Evolutionary conservation across 257 asterid species (phyloP).

Genomic region (Plectranthus barbatus): DNA sequence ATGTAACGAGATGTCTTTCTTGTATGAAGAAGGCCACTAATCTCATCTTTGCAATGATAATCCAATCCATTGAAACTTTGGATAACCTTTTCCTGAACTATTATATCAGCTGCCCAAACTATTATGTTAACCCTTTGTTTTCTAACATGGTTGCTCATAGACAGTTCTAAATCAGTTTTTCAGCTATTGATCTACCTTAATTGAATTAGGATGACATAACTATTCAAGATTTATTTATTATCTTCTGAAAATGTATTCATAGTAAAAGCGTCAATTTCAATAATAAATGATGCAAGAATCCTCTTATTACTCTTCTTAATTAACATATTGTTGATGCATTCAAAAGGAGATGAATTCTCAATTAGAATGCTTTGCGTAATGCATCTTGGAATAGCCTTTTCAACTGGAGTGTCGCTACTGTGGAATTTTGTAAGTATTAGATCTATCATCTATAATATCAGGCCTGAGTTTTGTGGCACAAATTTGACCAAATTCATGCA

Average conservation of each 20-base stretch:
- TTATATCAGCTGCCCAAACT: background rate
- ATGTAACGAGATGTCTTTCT: background rate
- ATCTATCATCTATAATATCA: background rate
- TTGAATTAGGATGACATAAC: background rate
- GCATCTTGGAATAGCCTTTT: background rate
- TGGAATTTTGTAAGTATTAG: background rate
- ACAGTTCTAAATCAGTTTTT: background rate
- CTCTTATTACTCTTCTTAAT: background rate
- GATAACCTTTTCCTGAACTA: background rate
- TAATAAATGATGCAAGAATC: background rate
- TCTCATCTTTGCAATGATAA: background rate
- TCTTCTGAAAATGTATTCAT: background rate
- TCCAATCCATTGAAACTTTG: background rate
- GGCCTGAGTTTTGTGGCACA: background rate
- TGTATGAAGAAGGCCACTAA: background rate
- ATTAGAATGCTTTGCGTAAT: background rate
- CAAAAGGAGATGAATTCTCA: background rate
- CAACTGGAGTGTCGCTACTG: too few relatives aligned
- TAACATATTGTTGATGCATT: background rate
- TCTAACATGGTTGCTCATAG: background rate
- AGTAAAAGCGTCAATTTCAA: background rate
- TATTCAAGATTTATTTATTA: background rate
- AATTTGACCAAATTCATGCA: background rate
- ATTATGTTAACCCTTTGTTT: background rate
- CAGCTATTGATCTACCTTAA: background rate